These are phyloP conservation scores for Panicum hallii DNA, from an alignment of 202 grass and related monocot genomes.

Conservation along the genomic window DNA sequence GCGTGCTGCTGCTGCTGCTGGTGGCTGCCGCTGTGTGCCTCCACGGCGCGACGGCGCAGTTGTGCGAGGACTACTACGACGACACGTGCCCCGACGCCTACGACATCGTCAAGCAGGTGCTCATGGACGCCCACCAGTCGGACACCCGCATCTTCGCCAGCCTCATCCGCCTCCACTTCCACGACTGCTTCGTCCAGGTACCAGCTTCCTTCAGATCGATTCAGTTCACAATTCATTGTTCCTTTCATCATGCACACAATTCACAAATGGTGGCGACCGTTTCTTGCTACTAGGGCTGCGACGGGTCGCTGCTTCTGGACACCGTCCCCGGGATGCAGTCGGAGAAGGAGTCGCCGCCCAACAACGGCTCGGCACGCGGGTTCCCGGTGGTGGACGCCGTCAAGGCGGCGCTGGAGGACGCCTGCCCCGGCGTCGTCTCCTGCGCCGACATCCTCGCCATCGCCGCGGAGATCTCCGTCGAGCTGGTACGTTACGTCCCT, in stretches of 20 bases:
- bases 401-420: conserved; percentile 60
- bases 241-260: too few relatives aligned
- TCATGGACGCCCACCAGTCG: conserved; percentile 43
- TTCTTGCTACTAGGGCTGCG: conserved; percentile 57
- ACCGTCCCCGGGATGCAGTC: conserved; percentile 51
- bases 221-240: too few relatives aligned
- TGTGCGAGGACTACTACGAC: conserved; percentile 59
- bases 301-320: conserved; percentile 66
- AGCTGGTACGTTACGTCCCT: conserved; percentile 34
- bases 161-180: conserved; percentile 79
- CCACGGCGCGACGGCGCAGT: conserved; percentile 26
- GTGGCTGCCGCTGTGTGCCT: background rate
- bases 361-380: conserved; percentile 45
- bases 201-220: too few relatives aligned
- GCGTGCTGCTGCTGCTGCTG: background rate
- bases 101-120: conserved; percentile 38
- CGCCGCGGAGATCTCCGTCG: conserved; percentile 56
- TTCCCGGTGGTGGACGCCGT: conserved; percentile 51
- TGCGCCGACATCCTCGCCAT: conserved; percentile 79
- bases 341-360: conserved; percentile 62
- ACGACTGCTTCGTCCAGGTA: conserved; percentile 88
- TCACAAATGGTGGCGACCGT: too few relatives aligned
- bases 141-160: conserved; percentile 59
- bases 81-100: conserved; percentile 53
- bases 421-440: conserved; percentile 62